Evolutionary conservation across 352 stramenopile species (phyloP).

Genomic region (Pythium sukuiense): DNA sequence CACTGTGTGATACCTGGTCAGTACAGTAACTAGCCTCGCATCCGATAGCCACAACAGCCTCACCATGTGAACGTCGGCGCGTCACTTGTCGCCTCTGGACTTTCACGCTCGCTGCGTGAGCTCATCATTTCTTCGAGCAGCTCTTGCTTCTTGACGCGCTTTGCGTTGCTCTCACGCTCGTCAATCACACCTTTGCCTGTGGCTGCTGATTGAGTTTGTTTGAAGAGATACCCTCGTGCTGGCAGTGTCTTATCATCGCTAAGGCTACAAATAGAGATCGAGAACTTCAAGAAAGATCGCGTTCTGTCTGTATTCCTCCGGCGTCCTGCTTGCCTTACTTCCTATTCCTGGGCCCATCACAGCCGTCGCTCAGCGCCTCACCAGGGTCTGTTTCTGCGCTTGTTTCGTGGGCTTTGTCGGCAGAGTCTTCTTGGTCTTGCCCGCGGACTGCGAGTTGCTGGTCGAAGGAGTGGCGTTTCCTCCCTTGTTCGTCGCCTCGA

Average conservation of each 20-base stretch:
- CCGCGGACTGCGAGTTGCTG: background rate
- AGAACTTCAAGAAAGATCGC: constrained; percentile 3
- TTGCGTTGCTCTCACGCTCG: background rate
- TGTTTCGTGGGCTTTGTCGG: background rate
- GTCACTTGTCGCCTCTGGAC: constrained; percentile 25
- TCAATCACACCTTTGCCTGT: constrained; percentile 2
- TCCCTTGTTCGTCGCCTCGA: background rate
- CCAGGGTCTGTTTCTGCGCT: background rate
- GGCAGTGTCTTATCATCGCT: background rate
- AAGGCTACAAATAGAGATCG: constrained; percentile 3
- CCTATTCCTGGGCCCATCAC: background rate
- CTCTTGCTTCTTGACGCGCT: background rate
- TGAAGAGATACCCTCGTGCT: background rate
- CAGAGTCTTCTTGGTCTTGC: background rate
- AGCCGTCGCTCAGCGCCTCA: background rate
- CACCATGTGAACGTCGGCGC: constrained; percentile 76
- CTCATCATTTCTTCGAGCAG: constrained; percentile 13
- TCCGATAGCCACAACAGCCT: background rate
- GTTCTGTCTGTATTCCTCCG: background rate
- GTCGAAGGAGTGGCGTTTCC: background rate
- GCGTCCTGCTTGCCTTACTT: background rate
- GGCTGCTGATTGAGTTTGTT: background rate
- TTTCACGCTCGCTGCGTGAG: constrained; percentile 16
- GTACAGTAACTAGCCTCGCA: background rate
- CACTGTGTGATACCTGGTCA: constrained; percentile 35